phyloP scores from a whole-genome alignment of 2,329 filamentous ascomycete species.

The Calonectria fujianensis region DNA sequence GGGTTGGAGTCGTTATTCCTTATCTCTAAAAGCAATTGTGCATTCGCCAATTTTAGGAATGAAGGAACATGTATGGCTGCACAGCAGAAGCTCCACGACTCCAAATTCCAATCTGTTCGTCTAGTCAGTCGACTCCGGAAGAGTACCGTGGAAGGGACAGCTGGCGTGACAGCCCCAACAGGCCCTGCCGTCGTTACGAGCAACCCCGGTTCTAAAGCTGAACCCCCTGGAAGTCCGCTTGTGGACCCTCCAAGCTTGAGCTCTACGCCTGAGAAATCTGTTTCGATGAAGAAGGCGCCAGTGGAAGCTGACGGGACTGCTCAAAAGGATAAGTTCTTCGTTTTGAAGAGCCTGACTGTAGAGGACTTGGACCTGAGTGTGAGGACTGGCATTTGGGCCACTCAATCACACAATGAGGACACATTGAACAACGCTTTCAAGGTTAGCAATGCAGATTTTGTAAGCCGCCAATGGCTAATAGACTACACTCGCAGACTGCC shows the following conservation, averaged over 20 bases:
- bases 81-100: conserved; percentile 91
- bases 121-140: conserved; percentile 89
- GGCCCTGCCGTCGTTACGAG: conserved; percentile 69
- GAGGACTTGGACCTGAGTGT: conserved; percentile 94
- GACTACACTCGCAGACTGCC: conserved; percentile 72
- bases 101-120: conserved; percentile 88
- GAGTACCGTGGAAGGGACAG: conserved; percentile 67
- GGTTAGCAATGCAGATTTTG: conserved; percentile 67
- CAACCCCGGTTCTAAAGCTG: conserved; percentile 41
- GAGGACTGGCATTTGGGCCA: conserved; percentile 93
- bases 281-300: not conserved
- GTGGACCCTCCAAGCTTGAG: conserved; percentile 27
- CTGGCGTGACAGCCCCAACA: conserved; percentile 71
- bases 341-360: conserved; percentile 93
- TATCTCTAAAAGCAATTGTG: conserved; percentile 97
- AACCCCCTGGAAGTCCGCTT: conserved; percentile 19
- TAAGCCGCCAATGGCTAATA: conserved; percentile 30
- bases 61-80: conserved; percentile 85
- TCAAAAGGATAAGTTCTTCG: conserved; percentile 86
- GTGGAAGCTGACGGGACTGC: conserved; percentile 37
- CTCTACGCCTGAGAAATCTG: conserved; percentile 34
- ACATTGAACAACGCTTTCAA: conserved; percentile 87
- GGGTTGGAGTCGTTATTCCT: conserved; percentile 93
- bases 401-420: conserved; percentile 94
- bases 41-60: conserved; percentile 95